phyloP scores from a whole-genome alignment of 2,329 filamentous ascomycete species.

The Xylariaceae sp. region DNA sequence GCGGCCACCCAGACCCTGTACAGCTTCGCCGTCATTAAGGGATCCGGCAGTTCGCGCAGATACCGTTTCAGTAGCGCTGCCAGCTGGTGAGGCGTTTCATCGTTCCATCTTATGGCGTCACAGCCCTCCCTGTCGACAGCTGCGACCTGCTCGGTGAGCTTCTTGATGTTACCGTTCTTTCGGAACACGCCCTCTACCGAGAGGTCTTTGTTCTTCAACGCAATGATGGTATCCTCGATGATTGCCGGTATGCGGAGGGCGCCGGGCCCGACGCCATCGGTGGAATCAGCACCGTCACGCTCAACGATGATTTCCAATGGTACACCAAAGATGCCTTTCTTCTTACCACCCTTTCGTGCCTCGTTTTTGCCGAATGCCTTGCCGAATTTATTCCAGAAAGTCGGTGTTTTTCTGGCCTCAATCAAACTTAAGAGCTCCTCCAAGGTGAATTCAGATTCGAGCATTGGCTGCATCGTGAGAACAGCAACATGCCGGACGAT shows the following conservation, averaged over 20 bases:
- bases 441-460: conserved; percentile 85
- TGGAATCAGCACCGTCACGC: conserved; percentile 93
- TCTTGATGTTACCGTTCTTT: conserved; percentile 98
- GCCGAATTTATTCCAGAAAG: conserved; percentile 97
- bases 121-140: conserved; percentile 80
- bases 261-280: conserved; percentile 88
- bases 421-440: conserved; percentile 90
- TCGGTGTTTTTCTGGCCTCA: conserved; percentile 79
- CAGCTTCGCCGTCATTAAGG: conserved; percentile 88
- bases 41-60: conserved; percentile 87
- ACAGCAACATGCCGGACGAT: conserved; percentile 94
- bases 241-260: conserved; percentile 86
- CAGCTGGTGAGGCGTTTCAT: conserved; percentile 87
- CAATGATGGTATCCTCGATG: conserved; percentile 87
- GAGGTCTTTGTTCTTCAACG: conserved; percentile 98
- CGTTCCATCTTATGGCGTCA: conserved; percentile 76
- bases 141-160: conserved; percentile 77
- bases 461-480: conserved; percentile 84
- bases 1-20: conserved; percentile 85
- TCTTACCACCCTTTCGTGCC: conserved; percentile 68
- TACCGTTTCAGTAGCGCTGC: conserved; percentile 94
- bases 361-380: conserved; percentile 86
- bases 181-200: conserved; percentile 97
- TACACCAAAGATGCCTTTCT: conserved; percentile 91
- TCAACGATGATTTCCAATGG: conserved; percentile 84